Percentiles rank a stretch among this genome's conserved stretches.
Evolutionary conservation across 176 grass and related monocot species (phyloP).

Genomic region (Chrysopogon serrulatus): DNA sequence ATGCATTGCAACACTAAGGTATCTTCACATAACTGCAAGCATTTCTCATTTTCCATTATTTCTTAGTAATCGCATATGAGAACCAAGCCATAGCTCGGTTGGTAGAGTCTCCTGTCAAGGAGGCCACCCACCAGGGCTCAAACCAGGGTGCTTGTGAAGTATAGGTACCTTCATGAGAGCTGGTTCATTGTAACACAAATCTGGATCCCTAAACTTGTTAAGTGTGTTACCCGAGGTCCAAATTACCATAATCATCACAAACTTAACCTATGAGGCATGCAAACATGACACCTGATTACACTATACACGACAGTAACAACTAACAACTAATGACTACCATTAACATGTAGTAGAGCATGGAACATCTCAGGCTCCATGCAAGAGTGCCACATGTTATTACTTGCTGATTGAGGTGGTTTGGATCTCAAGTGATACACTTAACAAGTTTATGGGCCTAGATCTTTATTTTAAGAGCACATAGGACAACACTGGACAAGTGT

Average conservation of each 20-base stretch:
- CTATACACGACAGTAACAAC: neutral
- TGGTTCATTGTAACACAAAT: neutral
- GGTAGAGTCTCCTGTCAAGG: neutral
- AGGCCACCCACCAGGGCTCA: neutral
- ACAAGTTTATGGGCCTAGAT: neutral
- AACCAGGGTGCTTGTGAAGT: neutral
- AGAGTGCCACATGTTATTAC: neutral
- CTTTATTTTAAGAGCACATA: neutral
- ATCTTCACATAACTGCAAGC: neutral
- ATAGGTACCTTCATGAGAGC: neutral
- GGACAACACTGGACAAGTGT: neutral
- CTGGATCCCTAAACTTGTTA: neutral
- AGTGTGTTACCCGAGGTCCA: neutral
- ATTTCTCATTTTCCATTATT: constrained; percentile 1
- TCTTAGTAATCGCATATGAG: constrained; percentile 13
- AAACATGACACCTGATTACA: neutral
- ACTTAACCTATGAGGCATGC: neutral
- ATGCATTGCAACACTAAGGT: neutral
- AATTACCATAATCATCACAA: neutral
- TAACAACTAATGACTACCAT: neutral
- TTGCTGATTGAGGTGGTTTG: neutral
- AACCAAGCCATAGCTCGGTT: neutral
- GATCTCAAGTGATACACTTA: neutral
- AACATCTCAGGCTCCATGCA: neutral
- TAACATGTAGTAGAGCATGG: neutral